Base-by-base conservation (phyloP, 2,329 filamentous ascomycete genomes). In the Hymenoscyphus occultus region DNA sequence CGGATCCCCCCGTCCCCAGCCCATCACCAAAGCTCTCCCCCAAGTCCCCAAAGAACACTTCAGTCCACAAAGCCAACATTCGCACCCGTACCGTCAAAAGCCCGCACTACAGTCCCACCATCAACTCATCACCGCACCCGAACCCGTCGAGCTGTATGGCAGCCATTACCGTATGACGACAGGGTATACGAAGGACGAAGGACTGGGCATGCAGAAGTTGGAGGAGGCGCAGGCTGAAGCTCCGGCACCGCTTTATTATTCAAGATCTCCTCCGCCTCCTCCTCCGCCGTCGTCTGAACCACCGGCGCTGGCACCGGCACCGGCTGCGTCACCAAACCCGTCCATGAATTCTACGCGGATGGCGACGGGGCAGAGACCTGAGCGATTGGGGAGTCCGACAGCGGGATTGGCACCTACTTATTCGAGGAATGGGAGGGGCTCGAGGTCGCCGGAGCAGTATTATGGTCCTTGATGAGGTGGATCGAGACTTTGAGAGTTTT, bases 141-240 rank as follows among this genome's bases (percentile, higher is more conserved):
- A 65, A 39, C 64, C 64, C 10, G 64, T 60, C 14, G 64, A 65
- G 39, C 56, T 65, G 5, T 62, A 65, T 16, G 64, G 64, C 5
- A 62, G 54, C 28, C 59, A 62, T 39, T 64, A 64, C 48, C 48
- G 31, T 16, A 56, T 54, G 42, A 45, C 35, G 14, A n/a, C 28
- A 1, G 56, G 48, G 5, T 31, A 56, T 22, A 19, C 45, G 7
- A 54, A 59, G 4, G 31, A 9, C 22, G 42, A 45, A 19, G 48
- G 59, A n/a, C 19, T 60, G n/a, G 58, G 58, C 22, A 61, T 61
- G 59, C 59, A 19, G 22, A 39, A 63, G 16, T 5, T 63, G 19
- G 22, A 39, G 12, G 28, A 31, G 39, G 32, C 9, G 39, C 54
- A 59, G 6, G 54, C 35, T 14, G 39, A 51, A n/a, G 16, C 56